A percentile compares a stretch with the other conserved stretches of the same genome.
Conservation (phyloP, 352 stramenopile genomes). For the Hyaloperonospora arabidopsidis region DNA sequence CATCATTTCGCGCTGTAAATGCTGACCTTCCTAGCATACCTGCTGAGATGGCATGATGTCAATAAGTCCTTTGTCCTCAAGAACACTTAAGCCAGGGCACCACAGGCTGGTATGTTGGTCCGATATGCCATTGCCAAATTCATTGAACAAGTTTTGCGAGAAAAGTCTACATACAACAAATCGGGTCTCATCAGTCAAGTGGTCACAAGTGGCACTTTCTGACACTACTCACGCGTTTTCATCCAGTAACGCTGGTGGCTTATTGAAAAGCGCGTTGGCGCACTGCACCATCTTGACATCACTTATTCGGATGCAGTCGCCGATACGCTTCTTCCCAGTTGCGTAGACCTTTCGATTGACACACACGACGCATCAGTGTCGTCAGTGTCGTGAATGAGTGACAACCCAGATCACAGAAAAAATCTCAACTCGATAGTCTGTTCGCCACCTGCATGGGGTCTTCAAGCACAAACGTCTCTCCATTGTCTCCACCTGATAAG, state of each 20-base stretch:
- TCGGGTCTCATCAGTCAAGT: constrained; percentile 4
- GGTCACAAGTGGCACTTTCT: neutral
- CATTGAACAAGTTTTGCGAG: constrained; percentile 19
- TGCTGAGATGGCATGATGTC: constrained; percentile 18
- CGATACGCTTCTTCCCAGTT: constrained; percentile 30
- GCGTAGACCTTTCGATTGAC: constrained; percentile 1
- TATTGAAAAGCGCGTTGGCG: constrained; percentile 27
- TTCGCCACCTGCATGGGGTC: constrained; percentile 32
- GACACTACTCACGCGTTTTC: constrained; percentile 25
- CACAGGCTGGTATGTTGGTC: constrained; percentile 24
- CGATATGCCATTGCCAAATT: constrained; percentile 27
- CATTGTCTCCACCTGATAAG: constrained; percentile 46
- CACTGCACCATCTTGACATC: constrained; percentile 37
- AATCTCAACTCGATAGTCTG: constrained; percentile 1
- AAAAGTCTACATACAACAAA: constrained; percentile 18
- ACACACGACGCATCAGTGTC: neutral
- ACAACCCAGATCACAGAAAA: no score
- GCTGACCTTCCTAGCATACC: constrained; percentile 6
- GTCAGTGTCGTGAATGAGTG: neutral
- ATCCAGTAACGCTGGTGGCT: constrained; percentile 31
- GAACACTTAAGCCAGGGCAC: constrained; percentile 11
- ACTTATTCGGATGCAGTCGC: constrained; percentile 49
- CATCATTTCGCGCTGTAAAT: neutral
- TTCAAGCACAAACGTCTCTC: constrained; percentile 49
- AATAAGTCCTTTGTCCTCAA: constrained; percentile 11